A percentile compares a stretch with the other conserved stretches of the same genome.
Evolutionary conservation across 78 protist species (phyloP).

Genomic region (slime mould (Dictyostelium discoideum)): DNA sequence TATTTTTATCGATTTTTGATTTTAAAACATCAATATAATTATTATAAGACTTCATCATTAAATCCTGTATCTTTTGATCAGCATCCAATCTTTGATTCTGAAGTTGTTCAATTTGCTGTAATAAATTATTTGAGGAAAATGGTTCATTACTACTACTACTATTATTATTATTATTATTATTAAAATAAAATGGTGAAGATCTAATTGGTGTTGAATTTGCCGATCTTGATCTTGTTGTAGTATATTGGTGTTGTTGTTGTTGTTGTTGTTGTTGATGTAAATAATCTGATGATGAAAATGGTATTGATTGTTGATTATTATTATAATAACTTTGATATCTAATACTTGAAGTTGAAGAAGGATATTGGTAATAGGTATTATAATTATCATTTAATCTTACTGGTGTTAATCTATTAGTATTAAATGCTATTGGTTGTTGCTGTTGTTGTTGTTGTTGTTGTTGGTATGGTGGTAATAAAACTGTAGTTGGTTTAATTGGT

Average conservation of each 20-base stretch:
- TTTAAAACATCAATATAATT: neutral
- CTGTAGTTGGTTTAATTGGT: neutral
- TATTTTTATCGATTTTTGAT: neutral
- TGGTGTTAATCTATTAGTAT: neutral
- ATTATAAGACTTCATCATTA: slow-evolving; percentile 3
- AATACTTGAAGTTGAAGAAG: neutral
- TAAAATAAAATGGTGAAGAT: neutral
- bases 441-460: too few relatives aligned
- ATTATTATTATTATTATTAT: neutral
- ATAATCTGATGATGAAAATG: neutral
- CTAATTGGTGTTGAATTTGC: slow-evolving; percentile 14
- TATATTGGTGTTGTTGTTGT: neutral
- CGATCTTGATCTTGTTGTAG: neutral
- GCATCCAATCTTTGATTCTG: slow-evolving; percentile 18
- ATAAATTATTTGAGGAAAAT: slow-evolving; percentile 1
- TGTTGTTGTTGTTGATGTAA: neutral
- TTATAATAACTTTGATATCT: neutral
- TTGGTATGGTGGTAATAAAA: neutral
- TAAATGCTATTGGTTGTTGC: neutral
- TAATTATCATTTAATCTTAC: neutral
- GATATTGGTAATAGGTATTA: neutral
- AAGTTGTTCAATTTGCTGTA: slow-evolving; percentile 11
- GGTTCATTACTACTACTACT: neutral
- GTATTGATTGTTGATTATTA: neutral
- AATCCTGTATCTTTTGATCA: neutral